These are phyloP conservation scores for Petunia hybrid DNA, from an alignment of 305 asterid genomes.

Conservation along the genomic window DNA sequence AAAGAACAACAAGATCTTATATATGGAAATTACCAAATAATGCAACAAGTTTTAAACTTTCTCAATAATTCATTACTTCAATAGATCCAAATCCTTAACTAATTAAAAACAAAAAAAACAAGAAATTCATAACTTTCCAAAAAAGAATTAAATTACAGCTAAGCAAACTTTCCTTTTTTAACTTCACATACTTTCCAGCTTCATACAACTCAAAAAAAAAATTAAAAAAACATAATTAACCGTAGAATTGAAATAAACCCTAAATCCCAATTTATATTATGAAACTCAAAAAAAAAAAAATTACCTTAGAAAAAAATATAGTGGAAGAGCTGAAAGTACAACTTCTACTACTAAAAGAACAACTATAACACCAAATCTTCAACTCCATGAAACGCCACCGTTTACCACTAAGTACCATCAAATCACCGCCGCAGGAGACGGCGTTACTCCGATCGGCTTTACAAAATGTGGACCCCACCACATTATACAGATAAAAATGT, in stretches of 20 bases:
- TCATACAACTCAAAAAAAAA: constrained; percentile 22
- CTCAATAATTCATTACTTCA: neutral
- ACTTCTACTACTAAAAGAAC: constrained; percentile 17
- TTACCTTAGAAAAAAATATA: constrained; percentile 28
- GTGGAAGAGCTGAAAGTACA: constrained; percentile 28
- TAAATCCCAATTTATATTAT: neutral
- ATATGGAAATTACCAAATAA: constrained; percentile 26
- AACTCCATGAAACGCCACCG: constrained; percentile 67
- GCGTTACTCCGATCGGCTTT: constrained; percentile 57
- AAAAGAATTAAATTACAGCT: neutral
- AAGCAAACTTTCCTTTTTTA: constrained; percentile 22
- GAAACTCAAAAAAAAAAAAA: neutral
- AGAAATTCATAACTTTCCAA: neutral
- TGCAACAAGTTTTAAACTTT: constrained; percentile 23
- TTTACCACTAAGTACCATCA: constrained; percentile 54
- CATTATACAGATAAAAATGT: constrained; percentile 45
- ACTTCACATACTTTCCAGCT: constrained; percentile 27
- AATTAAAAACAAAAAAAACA: neutral
- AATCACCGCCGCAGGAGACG: constrained; percentile 38
- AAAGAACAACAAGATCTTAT: constrained; percentile 28
- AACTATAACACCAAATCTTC: constrained; percentile 59
- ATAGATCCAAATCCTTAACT: constrained; percentile 17
- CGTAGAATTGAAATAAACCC: constrained; percentile 28
- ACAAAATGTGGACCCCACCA: constrained; percentile 46
- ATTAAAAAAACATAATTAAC: neutral